A percentile compares a stretch with the other conserved stretches of the same genome.
These are phyloP conservation scores for Amanita rimosa DNA, from an alignment of 768 basidiomycete genomes.

Conservation along the genomic window DNA sequence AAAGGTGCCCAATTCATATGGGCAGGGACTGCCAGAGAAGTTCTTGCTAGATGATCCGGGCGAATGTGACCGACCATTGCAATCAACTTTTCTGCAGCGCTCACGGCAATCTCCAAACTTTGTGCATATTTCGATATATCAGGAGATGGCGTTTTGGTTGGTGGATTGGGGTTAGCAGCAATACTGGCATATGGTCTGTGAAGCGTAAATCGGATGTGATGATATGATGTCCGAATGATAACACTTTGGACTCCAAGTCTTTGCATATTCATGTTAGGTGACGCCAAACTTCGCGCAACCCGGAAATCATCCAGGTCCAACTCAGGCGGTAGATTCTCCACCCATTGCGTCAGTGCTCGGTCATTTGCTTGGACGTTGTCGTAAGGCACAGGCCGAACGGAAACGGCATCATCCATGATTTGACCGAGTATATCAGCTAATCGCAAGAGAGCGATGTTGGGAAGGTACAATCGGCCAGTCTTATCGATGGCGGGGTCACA, in stretches of 20 bases:
- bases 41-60: constrained; percentile 63
- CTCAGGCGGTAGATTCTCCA: constrained; percentile 64
- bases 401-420: constrained; percentile 79
- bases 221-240: constrained; percentile 65
- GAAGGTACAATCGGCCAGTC: constrained; percentile 55
- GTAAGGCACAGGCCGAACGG: constrained; percentile 69
- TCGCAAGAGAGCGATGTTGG: constrained; percentile 65
- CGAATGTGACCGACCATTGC: constrained; percentile 67
- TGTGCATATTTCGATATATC: constrained; percentile 37
- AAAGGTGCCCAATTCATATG: constrained; percentile 81
- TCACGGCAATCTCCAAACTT: constrained; percentile 64
- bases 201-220: constrained; percentile 77
- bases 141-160: constrained; percentile 17
- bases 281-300: constrained; percentile 62
- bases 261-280: constrained; percentile 42
- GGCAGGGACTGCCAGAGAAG: constrained; percentile 60
- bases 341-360: constrained; percentile 60
- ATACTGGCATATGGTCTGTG: constrained; percentile 63
- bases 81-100: constrained; percentile 69
- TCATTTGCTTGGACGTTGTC: constrained; percentile 66
- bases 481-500: constrained; percentile 55
- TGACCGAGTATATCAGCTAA: constrained; percentile 74
- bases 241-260: constrained; percentile 74
- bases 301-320: constrained; percentile 69
- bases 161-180: constrained; percentile 16